Evolutionary conservation across 164 flowering plant genomes (phyloP), one percentile per base, ranked within the genome.

Genomic region (Piper betle): DNA sequence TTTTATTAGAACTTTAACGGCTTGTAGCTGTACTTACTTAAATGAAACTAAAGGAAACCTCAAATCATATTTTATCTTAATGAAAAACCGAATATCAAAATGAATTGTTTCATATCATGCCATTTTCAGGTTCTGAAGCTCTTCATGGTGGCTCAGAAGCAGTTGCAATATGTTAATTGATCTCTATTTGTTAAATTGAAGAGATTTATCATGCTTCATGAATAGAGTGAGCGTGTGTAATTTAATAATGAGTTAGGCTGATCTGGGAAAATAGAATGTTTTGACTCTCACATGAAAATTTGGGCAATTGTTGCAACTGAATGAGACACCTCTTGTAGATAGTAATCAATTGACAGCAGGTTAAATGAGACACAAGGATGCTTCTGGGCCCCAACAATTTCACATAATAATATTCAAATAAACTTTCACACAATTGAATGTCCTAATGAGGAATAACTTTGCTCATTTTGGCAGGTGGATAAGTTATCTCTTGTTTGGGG

Each of bases 401-500:
- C 11, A 42, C 46, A 25, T 25, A 25, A 25, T 25, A 25, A 25
- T 25, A 25, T 25, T 25, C 33, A 25, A 25, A 25, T 25, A 25
- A 25, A 25, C 33, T 25, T 25, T 25, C 50, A 10, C 1, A 3
- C 11, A 9, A 46, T 46, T 12, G 15, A 5, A 10, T 5, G 10
- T 46, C 50, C 15, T 12, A 42, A 42, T 15, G 15, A 12, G 10
- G 15, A 10, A 46, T 46, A 46, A 46, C 7, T 10, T 46, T 6
- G 15, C 3, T 10, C 50, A 46, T 55, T 55, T 66, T 80, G 62
- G 74, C 99, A 94, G 99, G 73, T 88, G 74, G 93, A 91, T 67
- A 82, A 82, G 69, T 56, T 83, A 56, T 17, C 88, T 39, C 80
- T 88, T 25, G 91, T 91, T 18, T 91, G 99, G 99, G 99, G 97